These are phyloP conservation scores for Arachis monticola DNA, from an alignment of 331 rosid genomes.

Conservation along the genomic window DNA sequence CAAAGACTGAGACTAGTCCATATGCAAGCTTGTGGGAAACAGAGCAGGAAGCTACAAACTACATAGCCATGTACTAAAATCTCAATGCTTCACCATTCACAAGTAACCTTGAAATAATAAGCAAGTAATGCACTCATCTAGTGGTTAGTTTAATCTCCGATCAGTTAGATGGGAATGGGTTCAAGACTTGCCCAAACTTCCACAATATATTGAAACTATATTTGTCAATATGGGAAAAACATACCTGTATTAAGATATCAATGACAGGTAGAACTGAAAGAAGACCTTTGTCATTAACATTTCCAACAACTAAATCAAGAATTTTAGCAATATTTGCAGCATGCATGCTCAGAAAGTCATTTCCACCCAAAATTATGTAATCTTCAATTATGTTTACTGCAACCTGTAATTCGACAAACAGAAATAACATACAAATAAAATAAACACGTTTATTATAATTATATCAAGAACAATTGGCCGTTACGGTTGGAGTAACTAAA, in stretches of 20 bases:
- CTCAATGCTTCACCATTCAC: constrained; percentile 5
- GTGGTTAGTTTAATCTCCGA: too few relatives aligned
- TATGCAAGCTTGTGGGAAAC: background rate
- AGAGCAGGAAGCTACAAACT: background rate
- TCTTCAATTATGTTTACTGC: constrained; percentile 80
- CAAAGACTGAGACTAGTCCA: background rate
- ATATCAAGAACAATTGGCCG: constrained; percentile 22
- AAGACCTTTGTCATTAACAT: constrained; percentile 87
- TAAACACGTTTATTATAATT: background rate
- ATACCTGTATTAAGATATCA: constrained; percentile 88
- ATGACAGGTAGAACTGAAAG: constrained; percentile 82
- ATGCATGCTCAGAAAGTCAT: constrained; percentile 82
- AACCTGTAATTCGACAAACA: constrained; percentile 64
- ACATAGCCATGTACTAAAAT: background rate
- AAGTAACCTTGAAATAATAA: constrained; percentile 13
- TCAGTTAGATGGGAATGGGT: too few relatives aligned
- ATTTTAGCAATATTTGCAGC: constrained; percentile 80
- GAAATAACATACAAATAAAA: constrained; percentile 22
- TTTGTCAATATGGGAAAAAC: constrained; percentile 13
- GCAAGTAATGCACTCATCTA: too few relatives aligned
- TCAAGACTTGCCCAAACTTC: too few relatives aligned
- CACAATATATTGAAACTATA: constrained; percentile 10
- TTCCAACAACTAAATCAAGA: constrained; percentile 86
- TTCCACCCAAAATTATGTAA: constrained; percentile 87
- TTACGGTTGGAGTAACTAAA: constrained; percentile 26